Evolutionary conservation across 192 early-diverging fungal species (phyloP).

Genomic region (Coemansia sp.): DNA sequence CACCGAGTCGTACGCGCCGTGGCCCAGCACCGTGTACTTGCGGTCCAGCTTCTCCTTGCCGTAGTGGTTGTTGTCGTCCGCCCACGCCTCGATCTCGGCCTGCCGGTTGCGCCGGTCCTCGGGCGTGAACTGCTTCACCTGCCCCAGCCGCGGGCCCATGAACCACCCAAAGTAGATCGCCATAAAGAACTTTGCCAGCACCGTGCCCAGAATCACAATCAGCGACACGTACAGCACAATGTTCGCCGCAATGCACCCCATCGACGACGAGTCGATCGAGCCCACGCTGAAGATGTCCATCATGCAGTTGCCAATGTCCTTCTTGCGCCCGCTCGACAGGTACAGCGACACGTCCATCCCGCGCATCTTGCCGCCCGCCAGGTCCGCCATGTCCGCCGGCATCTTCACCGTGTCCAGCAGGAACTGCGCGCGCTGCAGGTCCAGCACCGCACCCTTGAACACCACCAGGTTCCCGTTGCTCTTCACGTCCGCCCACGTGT

Average conservation of each 20-base stretch:
- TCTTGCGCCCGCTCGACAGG: constrained; percentile 53
- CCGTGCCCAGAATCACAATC: constrained; percentile 62
- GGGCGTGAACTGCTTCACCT: constrained; percentile 65
- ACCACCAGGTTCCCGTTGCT: constrained; percentile 62
- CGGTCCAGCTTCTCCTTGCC: constrained; percentile 49
- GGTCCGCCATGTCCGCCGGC: constrained; percentile 17
- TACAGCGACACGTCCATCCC: constrained; percentile 54
- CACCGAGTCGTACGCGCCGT: constrained; percentile 6
- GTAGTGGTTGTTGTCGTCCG: constrained; percentile 63
- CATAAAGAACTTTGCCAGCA: constrained; percentile 70
- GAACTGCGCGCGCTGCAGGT: constrained; percentile 63
- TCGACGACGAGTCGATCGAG: constrained; percentile 68
- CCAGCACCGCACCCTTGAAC: constrained; percentile 76
- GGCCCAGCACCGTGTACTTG: constrained; percentile 46
- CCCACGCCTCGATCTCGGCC: constrained; percentile 74
- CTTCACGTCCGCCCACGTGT: constrained; percentile 65
- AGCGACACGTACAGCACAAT: constrained; percentile 80
- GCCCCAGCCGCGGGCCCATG: constrained; percentile 72
- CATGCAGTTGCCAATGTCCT: constrained; percentile 67
- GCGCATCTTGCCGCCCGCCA: constrained; percentile 48
- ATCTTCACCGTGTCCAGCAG: constrained; percentile 55
- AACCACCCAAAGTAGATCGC: constrained; percentile 83
- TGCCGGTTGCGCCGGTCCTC: constrained; percentile 67
- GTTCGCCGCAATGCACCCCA: constrained; percentile 80
- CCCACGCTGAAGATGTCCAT: constrained; percentile 79